Evolutionary conservation across 306 rosid genomes (phyloP).

Genomic region (Begonia masoniana): DNA sequence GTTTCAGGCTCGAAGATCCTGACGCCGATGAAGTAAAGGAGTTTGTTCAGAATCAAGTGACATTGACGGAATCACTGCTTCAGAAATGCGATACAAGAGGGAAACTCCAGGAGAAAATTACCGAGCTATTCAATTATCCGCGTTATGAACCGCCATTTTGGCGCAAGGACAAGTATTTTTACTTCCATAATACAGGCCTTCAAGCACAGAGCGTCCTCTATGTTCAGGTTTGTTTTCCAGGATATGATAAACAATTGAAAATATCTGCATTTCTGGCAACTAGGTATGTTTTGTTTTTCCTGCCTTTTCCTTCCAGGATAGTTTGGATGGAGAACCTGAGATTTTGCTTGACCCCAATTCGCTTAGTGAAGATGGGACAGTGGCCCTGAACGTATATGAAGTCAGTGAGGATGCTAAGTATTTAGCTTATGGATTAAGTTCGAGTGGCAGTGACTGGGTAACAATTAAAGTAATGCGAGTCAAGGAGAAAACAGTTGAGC

Average conservation of each 20-base stretch:
- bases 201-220: slow-evolving; percentile 67
- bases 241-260: background rate
- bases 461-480: slow-evolving; percentile 55
- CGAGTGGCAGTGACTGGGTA: slow-evolving; percentile 93
- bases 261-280: background rate
- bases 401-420: slow-evolving; percentile 63
- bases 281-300: slow-evolving; percentile 4
- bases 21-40: slow-evolving; percentile 74
- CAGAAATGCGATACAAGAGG: slow-evolving; percentile 34
- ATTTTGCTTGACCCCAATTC: slow-evolving; percentile 78
- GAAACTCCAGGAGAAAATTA: slow-evolving; percentile 45
- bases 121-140: slow-evolving; percentile 66
- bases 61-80: slow-evolving; percentile 53
- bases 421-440: slow-evolving; percentile 75
- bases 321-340: slow-evolving; percentile 50
- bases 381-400: slow-evolving; percentile 32
- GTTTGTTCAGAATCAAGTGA: slow-evolving; percentile 62
- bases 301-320: slow-evolving; percentile 24
- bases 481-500: slow-evolving; percentile 34
- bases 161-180: slow-evolving; percentile 49
- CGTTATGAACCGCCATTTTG: slow-evolving; percentile 60
- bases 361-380: slow-evolving; percentile 70
- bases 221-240: slow-evolving; percentile 50
- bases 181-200: slow-evolving; percentile 82
- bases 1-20: slow-evolving; percentile 79